These are phyloP conservation scores for Neurospora sp. DNA, from an alignment of 495 filamentous ascomycete genomes.

Conservation along the genomic window DNA sequence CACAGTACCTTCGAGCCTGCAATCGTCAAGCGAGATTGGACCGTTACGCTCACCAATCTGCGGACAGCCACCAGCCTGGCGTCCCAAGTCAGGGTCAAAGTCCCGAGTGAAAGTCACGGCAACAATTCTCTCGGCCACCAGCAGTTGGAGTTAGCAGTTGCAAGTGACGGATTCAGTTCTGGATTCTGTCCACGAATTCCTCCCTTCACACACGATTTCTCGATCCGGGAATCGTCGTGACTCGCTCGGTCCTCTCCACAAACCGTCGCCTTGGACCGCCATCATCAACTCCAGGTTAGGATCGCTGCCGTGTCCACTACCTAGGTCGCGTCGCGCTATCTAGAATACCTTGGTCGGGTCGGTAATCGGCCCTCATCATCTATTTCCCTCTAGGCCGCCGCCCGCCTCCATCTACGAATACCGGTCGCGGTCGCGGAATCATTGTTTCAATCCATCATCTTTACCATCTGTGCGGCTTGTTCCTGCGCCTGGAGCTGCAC, in stretches of 20 bases:
- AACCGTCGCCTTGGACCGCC: not conserved
- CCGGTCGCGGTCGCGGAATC: not conserved
- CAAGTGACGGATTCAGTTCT: not conserved
- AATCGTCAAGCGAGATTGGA: constrained; percentile 30
- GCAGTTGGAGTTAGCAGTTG: not conserved
- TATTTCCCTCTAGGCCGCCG: not conserved
- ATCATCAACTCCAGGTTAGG: not conserved
- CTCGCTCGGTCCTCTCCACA: not conserved
- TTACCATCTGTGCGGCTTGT: not conserved
- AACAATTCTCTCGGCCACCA: not conserved
- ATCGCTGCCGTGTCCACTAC: not conserved
- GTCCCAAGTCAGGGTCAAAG: not conserved
- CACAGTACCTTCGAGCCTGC: constrained; percentile 8
- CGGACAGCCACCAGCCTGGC: not conserved
- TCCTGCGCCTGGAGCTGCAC: not conserved
- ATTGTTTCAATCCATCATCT: not conserved
- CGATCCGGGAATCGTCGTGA: not conserved
- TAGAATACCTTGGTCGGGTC: not conserved
- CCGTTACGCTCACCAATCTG: constrained; percentile 17
- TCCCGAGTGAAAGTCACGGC: not conserved
- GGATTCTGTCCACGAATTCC: not conserved
- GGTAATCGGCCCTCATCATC: not conserved
- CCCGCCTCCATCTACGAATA: not conserved
- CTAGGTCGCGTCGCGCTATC: not conserved
- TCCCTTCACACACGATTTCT: not conserved